Evolutionary conservation across 2,329 filamentous ascomycete genomes (phyloP).

Genomic region (Nemania abortiva): DNA sequence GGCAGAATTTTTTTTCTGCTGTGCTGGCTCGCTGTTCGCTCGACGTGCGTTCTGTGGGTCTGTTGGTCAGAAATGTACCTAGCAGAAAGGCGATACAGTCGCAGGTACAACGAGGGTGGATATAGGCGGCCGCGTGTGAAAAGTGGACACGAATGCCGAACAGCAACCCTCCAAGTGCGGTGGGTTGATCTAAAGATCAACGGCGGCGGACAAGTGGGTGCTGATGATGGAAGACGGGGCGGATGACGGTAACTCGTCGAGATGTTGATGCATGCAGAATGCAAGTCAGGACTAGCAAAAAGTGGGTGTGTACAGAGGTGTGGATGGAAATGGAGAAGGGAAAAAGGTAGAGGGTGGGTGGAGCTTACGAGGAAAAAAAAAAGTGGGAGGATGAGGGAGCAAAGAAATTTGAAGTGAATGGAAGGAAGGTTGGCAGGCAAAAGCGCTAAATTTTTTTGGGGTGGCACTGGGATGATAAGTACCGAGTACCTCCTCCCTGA

Average conservation of each 20-base stretch:
- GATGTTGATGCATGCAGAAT: conserved; percentile 51
- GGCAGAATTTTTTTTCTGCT: conserved; percentile 36
- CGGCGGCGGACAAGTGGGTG: conserved; percentile 45
- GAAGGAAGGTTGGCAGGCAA: conserved; percentile 35
- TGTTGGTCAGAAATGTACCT: conserved; percentile 45
- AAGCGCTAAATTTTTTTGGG: conserved; percentile 28
- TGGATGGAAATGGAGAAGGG: conserved; percentile 34
- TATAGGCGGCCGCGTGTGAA: conserved; percentile 41
- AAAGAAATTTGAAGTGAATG: conserved; percentile 24
- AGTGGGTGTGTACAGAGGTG: conserved; percentile 37
- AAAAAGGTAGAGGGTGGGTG: conserved; percentile 37
- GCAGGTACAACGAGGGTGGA: conserved; percentile 44
- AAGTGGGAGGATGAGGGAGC: conserved; percentile 35
- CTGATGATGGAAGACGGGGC: conserved; percentile 43
- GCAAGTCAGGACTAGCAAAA: conserved; percentile 50
- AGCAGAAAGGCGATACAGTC: conserved; percentile 37
- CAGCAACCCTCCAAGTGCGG: conserved; percentile 45
- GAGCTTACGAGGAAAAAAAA: conserved; percentile 37
- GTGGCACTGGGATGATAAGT: conserved; percentile 17
- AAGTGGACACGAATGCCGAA: conserved; percentile 50
- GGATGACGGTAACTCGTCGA: conserved; percentile 51
- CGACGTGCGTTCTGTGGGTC: conserved; percentile 46
- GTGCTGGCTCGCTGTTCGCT: conserved; percentile 38
- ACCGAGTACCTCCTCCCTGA: conserved; percentile 15
- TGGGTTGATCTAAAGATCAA: conserved; percentile 43